A percentile compares a stretch with the other conserved stretches of the same genome.
Evolutionary conservation across 345 rosid genomes (phyloP).

Genomic region (Camelina hispida): DNA sequence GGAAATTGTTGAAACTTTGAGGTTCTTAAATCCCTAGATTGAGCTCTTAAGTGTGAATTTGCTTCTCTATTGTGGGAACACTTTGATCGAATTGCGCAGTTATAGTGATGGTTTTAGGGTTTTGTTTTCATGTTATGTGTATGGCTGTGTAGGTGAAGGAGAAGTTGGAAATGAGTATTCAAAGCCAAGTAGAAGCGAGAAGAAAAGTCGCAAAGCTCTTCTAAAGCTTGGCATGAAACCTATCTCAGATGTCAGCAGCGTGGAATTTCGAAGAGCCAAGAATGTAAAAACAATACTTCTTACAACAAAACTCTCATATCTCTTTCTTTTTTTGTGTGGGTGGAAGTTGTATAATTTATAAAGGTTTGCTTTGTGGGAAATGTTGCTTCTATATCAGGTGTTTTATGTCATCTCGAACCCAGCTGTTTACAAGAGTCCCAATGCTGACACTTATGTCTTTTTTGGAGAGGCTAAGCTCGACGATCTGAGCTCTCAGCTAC

Average conservation of each 20-base stretch:
- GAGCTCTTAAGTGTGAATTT: background rate
- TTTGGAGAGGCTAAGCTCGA: constrained; percentile 88
- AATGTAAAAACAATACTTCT: constrained; percentile 47
- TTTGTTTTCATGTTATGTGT: background rate
- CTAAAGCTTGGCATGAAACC: constrained; percentile 83
- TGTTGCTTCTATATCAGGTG: constrained; percentile 49
- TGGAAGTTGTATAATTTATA: background rate
- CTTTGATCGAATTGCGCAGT: background rate
- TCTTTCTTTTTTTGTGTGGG: background rate
- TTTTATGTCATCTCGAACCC: constrained; percentile 81
- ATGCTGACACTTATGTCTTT: constrained; percentile 75
- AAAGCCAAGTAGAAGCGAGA: constrained; percentile 88
- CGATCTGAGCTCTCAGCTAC: constrained; percentile 87
- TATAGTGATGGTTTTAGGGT: background rate
- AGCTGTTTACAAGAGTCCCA: constrained; percentile 84
- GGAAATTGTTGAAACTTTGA: background rate
- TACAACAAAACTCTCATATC: background rate
- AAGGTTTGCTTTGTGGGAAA: background rate
- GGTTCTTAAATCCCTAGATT: background rate
- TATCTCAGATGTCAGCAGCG: constrained; percentile 76
- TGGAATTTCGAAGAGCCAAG: constrained; percentile 76
- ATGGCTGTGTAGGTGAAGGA: constrained; percentile 31
- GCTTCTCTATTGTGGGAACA: background rate
- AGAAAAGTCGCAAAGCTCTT: constrained; percentile 85
- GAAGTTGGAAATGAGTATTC: constrained; percentile 70